Conservation (phyloP, 75 land plant genomes). For the Pinus taeda region DNA sequence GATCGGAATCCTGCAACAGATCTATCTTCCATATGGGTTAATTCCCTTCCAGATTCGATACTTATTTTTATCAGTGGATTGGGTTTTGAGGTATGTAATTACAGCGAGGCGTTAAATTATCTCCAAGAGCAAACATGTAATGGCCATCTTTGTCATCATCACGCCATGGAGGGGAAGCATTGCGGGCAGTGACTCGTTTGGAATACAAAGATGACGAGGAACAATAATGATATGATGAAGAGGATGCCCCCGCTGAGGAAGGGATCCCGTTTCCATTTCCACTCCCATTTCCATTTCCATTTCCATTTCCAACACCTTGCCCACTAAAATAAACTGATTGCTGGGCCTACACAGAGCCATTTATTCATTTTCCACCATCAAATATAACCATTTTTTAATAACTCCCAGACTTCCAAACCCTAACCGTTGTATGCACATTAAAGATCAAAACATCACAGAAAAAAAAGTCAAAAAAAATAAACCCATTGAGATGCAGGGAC, state of each 20-base stretch:
- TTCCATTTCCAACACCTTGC: slow-evolving; percentile 62
- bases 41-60: background rate
- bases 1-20: background rate
- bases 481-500: background rate
- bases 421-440: background rate
- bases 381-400: background rate
- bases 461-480: background rate
- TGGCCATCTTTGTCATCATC: slow-evolving; percentile 99
- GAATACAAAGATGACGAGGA: slow-evolving; percentile 31
- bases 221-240: slow-evolving; percentile 15
- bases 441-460: background rate
- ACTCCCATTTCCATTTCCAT: slow-evolving; percentile 26
- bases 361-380: slow-evolving; percentile 43
- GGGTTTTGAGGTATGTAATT: slow-evolving; percentile 42
- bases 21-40: background rate
- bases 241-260: slow-evolving; percentile 15
- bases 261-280: slow-evolving; percentile 11
- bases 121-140: slow-evolving; percentile 91
- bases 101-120: slow-evolving; percentile 97
- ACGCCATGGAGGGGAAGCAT: slow-evolving; percentile 84
- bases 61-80: background rate
- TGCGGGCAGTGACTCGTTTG: slow-evolving; percentile 50
- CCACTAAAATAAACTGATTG: slow-evolving; percentile 43
- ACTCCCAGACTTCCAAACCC: background rate
- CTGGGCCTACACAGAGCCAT: slow-evolving; percentile 90